A percentile compares a stretch with the other conserved stretches of the same genome.
Evolutionary conservation across 2,329 filamentous ascomycete genomes (phyloP).

Genomic region (Paramyrothecium sp.): DNA sequence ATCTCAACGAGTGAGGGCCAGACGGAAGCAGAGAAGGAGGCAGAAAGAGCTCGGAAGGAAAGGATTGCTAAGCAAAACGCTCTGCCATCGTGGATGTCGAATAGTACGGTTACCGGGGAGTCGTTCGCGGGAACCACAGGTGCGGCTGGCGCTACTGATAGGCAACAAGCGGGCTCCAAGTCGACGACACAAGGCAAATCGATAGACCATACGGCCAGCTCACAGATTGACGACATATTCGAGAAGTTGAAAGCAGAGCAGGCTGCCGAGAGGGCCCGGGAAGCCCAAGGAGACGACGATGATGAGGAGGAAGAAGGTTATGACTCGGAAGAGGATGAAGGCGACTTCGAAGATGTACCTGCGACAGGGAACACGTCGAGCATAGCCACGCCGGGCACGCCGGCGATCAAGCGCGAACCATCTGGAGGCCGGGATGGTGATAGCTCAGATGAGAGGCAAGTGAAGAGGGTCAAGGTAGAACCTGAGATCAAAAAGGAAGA

Average conservation of each 20-base stretch:
- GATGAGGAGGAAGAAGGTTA: constrained; percentile 28
- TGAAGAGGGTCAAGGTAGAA: constrained; percentile 63
- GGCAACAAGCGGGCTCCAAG: constrained; percentile 45
- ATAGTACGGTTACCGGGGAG: constrained; percentile 65
- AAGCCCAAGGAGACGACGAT: constrained; percentile 23
- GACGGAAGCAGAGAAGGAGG: constrained; percentile 64
- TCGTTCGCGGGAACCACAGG: constrained; percentile 44
- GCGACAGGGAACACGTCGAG: constrained; percentile 29
- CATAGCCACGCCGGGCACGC: constrained; percentile 27
- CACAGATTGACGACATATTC: constrained; percentile 67
- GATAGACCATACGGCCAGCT: constrained; percentile 49
- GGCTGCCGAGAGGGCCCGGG: constrained; percentile 38
- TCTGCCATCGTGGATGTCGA: constrained; percentile 69
- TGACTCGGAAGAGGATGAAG: constrained; percentile 35
- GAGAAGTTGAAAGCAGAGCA: constrained; percentile 63
- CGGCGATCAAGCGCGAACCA: constrained; percentile 31
- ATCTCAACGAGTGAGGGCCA: constrained; percentile 66
- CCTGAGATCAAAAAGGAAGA: constrained; percentile 42
- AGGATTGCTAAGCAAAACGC: constrained; percentile 67
- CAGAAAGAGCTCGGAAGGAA: constrained; percentile 63
- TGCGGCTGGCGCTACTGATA: constrained; percentile 20
- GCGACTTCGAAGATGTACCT: constrained; percentile 52
- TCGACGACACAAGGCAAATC: constrained; percentile 35
- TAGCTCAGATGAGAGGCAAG: constrained; percentile 40
- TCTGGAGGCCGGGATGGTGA: constrained; percentile 23